Conservation (phyloP, 1,284 basidiomycete species). For the Apiotrichum sp. region DNA sequence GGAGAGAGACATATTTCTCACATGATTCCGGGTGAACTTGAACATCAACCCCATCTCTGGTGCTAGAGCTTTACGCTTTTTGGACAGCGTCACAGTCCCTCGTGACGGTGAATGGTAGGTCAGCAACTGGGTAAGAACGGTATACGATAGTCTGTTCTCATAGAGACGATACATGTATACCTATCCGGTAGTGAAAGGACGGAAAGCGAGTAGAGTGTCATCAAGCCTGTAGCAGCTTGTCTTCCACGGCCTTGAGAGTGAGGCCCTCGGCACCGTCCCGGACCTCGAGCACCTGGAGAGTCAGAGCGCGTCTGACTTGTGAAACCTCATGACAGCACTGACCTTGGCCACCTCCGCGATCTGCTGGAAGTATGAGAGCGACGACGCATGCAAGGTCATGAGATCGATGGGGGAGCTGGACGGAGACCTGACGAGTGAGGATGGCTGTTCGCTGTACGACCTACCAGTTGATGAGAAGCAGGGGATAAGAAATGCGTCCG, state of each 20-base stretch:
- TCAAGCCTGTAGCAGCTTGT: conserved; percentile 52
- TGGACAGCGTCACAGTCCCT: no score
- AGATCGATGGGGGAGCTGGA: conserved; percentile 64
- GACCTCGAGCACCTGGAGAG: conserved; percentile 60
- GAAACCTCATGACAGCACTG: not conserved
- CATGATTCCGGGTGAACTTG: no score
- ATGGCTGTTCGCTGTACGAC: not conserved
- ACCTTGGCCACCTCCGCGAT: conserved; percentile 49
- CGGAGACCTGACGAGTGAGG: conserved; percentile 50
- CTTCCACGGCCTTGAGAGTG: conserved; percentile 64
- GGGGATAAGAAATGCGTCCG: conserved; percentile 75
- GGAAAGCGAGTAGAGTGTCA: no score
- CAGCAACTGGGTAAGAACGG: no score
- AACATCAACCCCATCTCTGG: no score
- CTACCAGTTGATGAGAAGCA: conserved; percentile 78
- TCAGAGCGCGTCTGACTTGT: no score
- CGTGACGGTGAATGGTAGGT: no score
- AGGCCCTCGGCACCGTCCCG: conserved; percentile 72
- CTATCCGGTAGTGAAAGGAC: no score
- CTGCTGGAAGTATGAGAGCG: conserved; percentile 69
- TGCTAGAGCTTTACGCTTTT: no score
- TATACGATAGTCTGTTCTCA: no score
- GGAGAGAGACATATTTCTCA: no score
- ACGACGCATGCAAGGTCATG: conserved; percentile 76
- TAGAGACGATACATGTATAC: not conserved